phyloP scores from a whole-genome alignment of 257 asterid genomes.

The Salvia hispanica region DNA sequence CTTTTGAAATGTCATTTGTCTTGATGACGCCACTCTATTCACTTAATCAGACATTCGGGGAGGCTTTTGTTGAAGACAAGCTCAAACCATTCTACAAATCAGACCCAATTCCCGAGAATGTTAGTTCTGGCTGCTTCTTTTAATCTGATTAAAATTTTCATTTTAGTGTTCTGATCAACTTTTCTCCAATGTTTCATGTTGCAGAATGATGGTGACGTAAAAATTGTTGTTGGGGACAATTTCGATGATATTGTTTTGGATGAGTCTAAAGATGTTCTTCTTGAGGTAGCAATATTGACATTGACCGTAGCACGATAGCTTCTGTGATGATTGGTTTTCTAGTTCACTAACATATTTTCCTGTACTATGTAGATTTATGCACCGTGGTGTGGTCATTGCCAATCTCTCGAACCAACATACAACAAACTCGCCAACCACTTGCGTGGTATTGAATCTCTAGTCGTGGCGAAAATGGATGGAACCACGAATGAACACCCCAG shows the following conservation, averaged over 20 bases:
- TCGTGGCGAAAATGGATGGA: slow-evolving; percentile 95
- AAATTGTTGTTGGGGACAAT: slow-evolving; percentile 63
- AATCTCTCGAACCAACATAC: slow-evolving; percentile 87
- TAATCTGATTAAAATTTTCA: slow-evolving; percentile 16
- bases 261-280: slow-evolving; percentile 89
- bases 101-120: slow-evolving; percentile 81
- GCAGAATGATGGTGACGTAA: slow-evolving; percentile 81
- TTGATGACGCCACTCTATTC: slow-evolving; percentile 10
- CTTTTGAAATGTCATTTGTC: slow-evolving; percentile 13
- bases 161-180: slow-evolving; percentile 20
- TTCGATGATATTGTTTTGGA: slow-evolving; percentile 68
- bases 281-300: slow-evolving; percentile 62
- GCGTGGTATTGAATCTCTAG: slow-evolving; percentile 61
- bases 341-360: slow-evolving; percentile 8
- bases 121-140: slow-evolving; percentile 40
- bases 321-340: slow-evolving; percentile 12
- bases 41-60: slow-evolving; percentile 63
- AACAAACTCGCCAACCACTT: slow-evolving; percentile 90
- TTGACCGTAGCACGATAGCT: slow-evolving; percentile 3
- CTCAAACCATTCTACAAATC: slow-evolving; percentile 84
- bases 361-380: slow-evolving; percentile 64
- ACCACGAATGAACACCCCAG: slow-evolving; percentile 86
- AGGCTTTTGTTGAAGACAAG: slow-evolving; percentile 68
- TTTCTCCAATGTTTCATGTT: slow-evolving; percentile 22
- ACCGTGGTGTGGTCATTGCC: slow-evolving; percentile 99